Conservation (phyloP, 352 stramenopile genomes). For the Phytophthora idaei region DNA sequence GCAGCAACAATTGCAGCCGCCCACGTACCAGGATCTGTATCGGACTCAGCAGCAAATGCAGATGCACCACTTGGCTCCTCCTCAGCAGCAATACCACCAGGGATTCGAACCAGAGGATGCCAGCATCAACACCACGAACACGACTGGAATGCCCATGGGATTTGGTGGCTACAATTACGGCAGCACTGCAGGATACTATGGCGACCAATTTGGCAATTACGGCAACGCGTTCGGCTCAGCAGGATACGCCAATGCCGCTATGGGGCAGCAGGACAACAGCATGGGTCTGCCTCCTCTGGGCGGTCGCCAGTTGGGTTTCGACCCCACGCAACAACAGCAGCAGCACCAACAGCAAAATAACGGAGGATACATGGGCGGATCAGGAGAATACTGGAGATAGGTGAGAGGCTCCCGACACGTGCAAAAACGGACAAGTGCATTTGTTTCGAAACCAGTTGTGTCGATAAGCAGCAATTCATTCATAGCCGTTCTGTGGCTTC, state of each 20-base stretch:
- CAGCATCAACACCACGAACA: slow-evolving; percentile 21
- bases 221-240: slow-evolving; percentile 39
- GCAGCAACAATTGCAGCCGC: slow-evolving; percentile 40
- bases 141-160: slow-evolving; percentile 32
- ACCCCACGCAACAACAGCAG: slow-evolving; percentile 35
- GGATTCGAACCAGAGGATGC: slow-evolving; percentile 76
- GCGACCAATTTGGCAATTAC: slow-evolving; percentile 47
- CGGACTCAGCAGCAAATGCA: slow-evolving; percentile 42
- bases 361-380: slow-evolving; percentile 50
- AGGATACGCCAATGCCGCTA: slow-evolving; percentile 32
- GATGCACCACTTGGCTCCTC: slow-evolving; percentile 39
- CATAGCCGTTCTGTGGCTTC: neutral
- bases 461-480: slow-evolving; percentile 4
- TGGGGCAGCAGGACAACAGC: slow-evolving; percentile 34
- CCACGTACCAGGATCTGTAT: slow-evolving; percentile 43
- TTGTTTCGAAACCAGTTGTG: slow-evolving; percentile 17
- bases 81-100: slow-evolving; percentile 48
- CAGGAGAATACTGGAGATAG: slow-evolving; percentile 67
- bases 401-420: neutral
- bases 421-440: slow-evolving; percentile 11
- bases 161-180: slow-evolving; percentile 44
- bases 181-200: slow-evolving; percentile 33
- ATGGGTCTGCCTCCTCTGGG: slow-evolving; percentile 39
- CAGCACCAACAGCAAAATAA: slow-evolving; percentile 45
- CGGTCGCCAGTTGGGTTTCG: slow-evolving; percentile 35